Evolutionary conservation across 2,329 filamentous ascomycete species (phyloP).

Genomic region (Cercospora janseana): DNA sequence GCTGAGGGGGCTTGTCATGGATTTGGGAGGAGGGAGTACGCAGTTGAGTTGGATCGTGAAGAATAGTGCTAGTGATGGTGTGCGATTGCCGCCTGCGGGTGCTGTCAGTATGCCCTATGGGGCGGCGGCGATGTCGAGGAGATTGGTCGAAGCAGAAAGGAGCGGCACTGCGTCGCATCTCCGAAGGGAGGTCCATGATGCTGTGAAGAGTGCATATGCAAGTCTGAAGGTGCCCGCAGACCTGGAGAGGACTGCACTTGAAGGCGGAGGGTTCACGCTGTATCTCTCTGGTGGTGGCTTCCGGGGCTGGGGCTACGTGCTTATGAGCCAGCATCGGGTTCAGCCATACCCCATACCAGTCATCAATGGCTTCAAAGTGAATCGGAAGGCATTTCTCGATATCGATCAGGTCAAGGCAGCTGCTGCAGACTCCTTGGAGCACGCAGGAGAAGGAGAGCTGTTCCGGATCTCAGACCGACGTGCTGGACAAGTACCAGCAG

Average conservation of each 20-base stretch:
- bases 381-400: conserved; percentile 60
- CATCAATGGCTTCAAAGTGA: conserved; percentile 73
- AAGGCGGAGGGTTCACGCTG: conserved; percentile 60
- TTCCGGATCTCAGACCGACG: conserved; percentile 79
- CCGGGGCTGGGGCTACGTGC: conserved; percentile 82
- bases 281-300: conserved; percentile 91
- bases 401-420: conserved; percentile 48
- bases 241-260: conserved; percentile 46
- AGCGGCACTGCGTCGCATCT: conserved; percentile 44
- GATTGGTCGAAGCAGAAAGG: conserved; percentile 49
- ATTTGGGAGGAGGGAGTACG: conserved; percentile 72
- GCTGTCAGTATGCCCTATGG: conserved; percentile 69
- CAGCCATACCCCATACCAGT: conserved; percentile 79
- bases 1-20: conserved; percentile 79
- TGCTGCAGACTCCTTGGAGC: conserved; percentile 38
- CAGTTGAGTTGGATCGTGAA: conserved; percentile 65
- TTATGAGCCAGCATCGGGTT: conserved; percentile 74
- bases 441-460: conserved; percentile 40
- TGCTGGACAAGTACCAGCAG: conserved; percentile 78
- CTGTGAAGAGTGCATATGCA: conserved; percentile 47
- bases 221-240: conserved; percentile 56
- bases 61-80: conserved; percentile 49
- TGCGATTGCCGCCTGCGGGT: conserved; percentile 53
- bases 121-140: conserved; percentile 62
- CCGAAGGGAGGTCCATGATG: conserved; percentile 48